These are phyloP conservation scores for Saccharomycopsis guyanensis DNA, from an alignment of 805 yeast species.

Conservation along the genomic window DNA sequence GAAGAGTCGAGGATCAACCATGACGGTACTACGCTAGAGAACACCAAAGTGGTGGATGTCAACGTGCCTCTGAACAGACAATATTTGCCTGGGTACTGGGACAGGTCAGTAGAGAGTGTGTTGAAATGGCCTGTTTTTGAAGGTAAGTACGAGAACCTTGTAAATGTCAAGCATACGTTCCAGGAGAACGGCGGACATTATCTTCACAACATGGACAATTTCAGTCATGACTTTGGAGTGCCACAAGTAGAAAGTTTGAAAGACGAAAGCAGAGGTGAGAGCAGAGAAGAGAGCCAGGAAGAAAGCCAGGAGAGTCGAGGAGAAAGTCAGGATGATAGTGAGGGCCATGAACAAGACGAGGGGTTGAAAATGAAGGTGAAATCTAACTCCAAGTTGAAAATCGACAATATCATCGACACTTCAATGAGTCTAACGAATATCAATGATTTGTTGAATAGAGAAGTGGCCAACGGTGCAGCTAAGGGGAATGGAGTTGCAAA, in stretches of 20 bases:
- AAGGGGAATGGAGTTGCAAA: no score
- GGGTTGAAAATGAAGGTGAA: background rate
- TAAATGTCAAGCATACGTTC: slow-evolving; percentile 4
- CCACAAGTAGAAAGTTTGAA: no score
- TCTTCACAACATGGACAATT: slow-evolving; percentile 1
- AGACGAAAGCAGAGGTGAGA: no score
- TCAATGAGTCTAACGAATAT: no score
- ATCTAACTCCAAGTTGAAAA: background rate
- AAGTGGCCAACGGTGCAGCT: no score
- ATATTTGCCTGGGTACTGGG: slow-evolving; percentile 16
- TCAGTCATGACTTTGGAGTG: background rate
- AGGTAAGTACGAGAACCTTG: slow-evolving; percentile 13
- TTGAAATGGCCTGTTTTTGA: slow-evolving; percentile 20
- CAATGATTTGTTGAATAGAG: background rate
- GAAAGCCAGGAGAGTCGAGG: no score
- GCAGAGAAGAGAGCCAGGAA: background rate
- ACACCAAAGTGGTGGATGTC: background rate
- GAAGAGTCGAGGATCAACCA: background rate
- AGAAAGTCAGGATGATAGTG: background rate
- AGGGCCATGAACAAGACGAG: background rate
- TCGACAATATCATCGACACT: background rate
- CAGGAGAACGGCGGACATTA: slow-evolving; percentile 1
- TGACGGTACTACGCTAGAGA: background rate
- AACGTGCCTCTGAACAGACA: background rate
- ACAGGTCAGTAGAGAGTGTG: slow-evolving; percentile 18